These are phyloP conservation scores for Pichiaceae sp. DNA, from an alignment of 1,139 yeast species.

Conservation along the genomic window DNA sequence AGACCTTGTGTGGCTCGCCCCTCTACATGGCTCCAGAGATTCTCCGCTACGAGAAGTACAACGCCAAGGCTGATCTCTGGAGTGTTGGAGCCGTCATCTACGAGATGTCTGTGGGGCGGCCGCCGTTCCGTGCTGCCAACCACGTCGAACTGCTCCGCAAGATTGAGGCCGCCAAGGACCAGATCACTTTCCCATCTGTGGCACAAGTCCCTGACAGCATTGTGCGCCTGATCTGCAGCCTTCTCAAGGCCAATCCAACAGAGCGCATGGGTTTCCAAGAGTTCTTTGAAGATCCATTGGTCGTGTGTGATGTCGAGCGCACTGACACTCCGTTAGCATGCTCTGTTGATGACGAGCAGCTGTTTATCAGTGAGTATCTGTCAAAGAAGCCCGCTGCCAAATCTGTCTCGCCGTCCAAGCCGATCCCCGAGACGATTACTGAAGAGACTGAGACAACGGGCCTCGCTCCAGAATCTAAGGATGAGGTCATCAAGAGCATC, in stretches of 20 bases:
- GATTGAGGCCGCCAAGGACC: constrained; percentile 75
- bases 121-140: constrained; percentile 90
- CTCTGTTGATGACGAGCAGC: constrained; percentile 63
- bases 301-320: constrained; percentile 38
- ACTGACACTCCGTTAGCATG: constrained; percentile 54
- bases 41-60: constrained; percentile 84
- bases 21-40: constrained; percentile 98
- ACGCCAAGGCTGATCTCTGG: constrained; percentile 97
- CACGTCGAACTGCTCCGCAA: constrained; percentile 82
- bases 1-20: constrained; percentile 95
- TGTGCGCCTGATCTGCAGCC: constrained; percentile 59
- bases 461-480: constrained; percentile 19
- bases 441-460: constrained; percentile 1
- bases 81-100: constrained; percentile 93
- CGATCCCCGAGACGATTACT: background rate
- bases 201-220: constrained; percentile 56
- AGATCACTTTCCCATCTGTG: constrained; percentile 62
- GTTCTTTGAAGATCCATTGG: constrained; percentile 62
- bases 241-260: constrained; percentile 76
- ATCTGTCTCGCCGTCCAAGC: background rate
- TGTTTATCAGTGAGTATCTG: constrained; percentile 76
- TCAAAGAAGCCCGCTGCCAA: constrained; percentile 14
- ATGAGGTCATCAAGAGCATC: constrained; percentile 37
- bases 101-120: constrained; percentile 92
- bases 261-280: constrained; percentile 84